phyloP scores from a whole-genome alignment of 148 eudicot species.

The Rhododendron williamsianum region DNA sequence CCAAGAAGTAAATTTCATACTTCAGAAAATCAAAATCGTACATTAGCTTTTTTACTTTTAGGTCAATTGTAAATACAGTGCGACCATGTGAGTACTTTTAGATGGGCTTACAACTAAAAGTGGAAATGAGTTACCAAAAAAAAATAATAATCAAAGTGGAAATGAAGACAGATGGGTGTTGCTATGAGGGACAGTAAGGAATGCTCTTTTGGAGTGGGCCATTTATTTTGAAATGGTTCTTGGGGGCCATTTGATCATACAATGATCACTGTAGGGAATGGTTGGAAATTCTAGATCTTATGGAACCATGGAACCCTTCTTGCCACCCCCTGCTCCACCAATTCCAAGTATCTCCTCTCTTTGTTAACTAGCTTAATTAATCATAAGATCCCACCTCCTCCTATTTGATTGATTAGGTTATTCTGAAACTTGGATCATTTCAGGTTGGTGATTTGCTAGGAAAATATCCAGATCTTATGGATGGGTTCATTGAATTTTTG shows the following conservation, averaged over 20 bases:
- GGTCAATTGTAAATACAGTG: no score
- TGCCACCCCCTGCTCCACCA: not conserved
- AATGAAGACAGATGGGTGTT: no score
- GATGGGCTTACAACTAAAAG: no score
- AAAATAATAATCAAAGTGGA: no score
- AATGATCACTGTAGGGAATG: not conserved
- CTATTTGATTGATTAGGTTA: no score
- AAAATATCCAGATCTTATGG: conserved; percentile 89
- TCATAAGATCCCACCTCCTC: no score
- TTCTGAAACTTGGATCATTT: conserved; percentile 14
- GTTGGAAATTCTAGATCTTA: not conserved
- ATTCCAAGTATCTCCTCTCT: not conserved
- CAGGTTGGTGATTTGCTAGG: conserved; percentile 91
- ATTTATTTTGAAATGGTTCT: not conserved
- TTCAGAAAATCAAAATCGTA: not conserved
- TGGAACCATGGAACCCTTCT: not conserved
- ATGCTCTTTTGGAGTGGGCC: not conserved
- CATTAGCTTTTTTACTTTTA: not conserved
- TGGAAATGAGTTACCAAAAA: no score
- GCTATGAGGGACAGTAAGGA: not conserved
- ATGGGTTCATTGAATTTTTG: conserved; percentile 81
- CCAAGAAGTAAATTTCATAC: not conserved
- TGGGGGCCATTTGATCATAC: not conserved
- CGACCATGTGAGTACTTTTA: no score
- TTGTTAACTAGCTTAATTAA: no score